Percentiles rank a stretch among this genome's conserved stretches.
These are phyloP conservation scores for Pseudocercospora fijiensis DNA, from an alignment of 2,329 filamentous ascomycete species.

Conservation along the genomic window DNA sequence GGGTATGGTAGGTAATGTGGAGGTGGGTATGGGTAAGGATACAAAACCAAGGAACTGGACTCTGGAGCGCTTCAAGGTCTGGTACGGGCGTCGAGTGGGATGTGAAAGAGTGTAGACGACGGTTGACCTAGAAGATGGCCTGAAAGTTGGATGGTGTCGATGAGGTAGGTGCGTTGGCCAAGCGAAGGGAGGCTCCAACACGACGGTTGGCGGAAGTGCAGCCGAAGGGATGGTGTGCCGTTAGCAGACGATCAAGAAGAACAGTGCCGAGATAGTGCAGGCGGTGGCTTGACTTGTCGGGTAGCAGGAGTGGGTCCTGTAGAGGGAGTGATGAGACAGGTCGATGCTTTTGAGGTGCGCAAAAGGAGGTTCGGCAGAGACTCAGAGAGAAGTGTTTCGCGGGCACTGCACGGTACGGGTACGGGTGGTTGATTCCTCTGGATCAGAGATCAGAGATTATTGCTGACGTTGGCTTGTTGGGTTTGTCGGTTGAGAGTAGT, in stretches of 20 bases:
- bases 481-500: background rate
- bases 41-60: conserved; percentile 22
- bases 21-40: conserved; percentile 27
- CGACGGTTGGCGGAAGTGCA: conserved; percentile 34
- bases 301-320: conserved; percentile 27
- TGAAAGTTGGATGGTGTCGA: conserved; percentile 25
- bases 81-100: conserved; percentile 37
- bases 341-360: conserved; percentile 26
- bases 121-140: conserved; percentile 24
- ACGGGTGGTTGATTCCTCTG: conserved; percentile 15
- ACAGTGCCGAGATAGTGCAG: conserved; percentile 37
- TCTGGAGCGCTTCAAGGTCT: conserved; percentile 31
- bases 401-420: no score
- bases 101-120: conserved; percentile 37
- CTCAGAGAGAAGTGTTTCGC: conserved; percentile 16
- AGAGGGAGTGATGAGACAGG: conserved; percentile 34
- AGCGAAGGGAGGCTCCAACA: conserved; percentile 31
- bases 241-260: conserved; percentile 36
- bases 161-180: conserved; percentile 29
- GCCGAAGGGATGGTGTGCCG: conserved; percentile 34
- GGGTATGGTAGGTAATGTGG: conserved; percentile 26
- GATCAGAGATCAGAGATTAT: conserved; percentile 6
- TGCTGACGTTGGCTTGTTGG: background rate
- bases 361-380: conserved; percentile 25
- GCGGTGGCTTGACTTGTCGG: conserved; percentile 32